Evolutionary conservation across 257 asterid genomes (phyloP), one percentile per base, ranked within the genome.

Genomic region (Solanum pimpinellifolium): DNA sequence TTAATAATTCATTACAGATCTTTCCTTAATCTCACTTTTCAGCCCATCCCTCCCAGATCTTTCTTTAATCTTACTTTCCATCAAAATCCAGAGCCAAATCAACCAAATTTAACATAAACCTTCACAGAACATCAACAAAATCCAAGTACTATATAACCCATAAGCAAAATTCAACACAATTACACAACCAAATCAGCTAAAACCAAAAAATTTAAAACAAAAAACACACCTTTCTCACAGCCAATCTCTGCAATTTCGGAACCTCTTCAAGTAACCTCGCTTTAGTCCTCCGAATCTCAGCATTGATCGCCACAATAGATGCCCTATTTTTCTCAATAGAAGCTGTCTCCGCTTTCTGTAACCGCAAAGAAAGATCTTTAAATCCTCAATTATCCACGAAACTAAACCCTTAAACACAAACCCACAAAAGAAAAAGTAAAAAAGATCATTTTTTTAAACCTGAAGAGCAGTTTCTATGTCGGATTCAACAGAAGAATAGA

Each of bases 241-340:
- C 98, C 87, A 96, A 90, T 83, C 97, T 92, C 96, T 95, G 96
- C 96, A 96, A 89, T 90, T 96, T 96, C 66, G 99, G 99, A 33
- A 96, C 95, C 88, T 96, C 98, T 83, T 96, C 98, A 8, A 93
- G 89, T 90, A 96, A 92, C 86, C 91, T 93, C 14, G 98, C 98
- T 91, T 96, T 96, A 5, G 99, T 95, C 85, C 99, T 90, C 27
- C 99, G 94, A 88, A 96, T 91, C 94, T 96, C 99, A 16, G 99
- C 99, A 69, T 95, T 96, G 89, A 96, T 93, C 87, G 98, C 99
- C 6, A 96, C 99, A 12, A 89, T 96, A 15, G 98, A 91, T 9
- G 99, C 99, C 90, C 98, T 92, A 80, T 88, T 95, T 92, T 93
- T 96, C 92, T 95, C 99, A 77, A 83, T 93, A 21, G 93, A 52